A percentile compares a stretch with the other conserved stretches of the same genome.
phyloP scores from a whole-genome alignment of 2,329 filamentous ascomycete species.

The Aspergillus transmontanensis region DNA sequence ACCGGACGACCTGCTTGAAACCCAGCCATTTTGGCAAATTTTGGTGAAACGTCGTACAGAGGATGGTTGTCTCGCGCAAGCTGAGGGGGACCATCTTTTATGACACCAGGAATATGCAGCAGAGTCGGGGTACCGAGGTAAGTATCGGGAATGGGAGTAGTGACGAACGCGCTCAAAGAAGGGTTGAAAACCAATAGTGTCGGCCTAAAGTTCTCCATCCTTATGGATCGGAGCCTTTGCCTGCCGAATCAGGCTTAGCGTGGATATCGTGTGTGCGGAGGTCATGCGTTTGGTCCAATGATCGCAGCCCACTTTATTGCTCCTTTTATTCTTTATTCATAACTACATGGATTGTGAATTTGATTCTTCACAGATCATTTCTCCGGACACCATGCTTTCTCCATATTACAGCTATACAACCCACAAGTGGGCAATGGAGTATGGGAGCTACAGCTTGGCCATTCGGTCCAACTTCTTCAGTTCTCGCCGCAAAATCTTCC shows the following conservation, averaged over 20 bases:
- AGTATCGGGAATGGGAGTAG: neutral
- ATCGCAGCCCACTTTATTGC: neutral
- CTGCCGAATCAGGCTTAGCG: neutral
- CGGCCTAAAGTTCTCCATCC: neutral
- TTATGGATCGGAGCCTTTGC: neutral
- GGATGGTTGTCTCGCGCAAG: neutral
- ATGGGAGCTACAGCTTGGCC: slow-evolving; percentile 54
- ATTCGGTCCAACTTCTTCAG: slow-evolving; percentile 33
- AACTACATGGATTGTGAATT: neutral
- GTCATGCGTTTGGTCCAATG: neutral
- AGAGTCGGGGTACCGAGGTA: neutral
- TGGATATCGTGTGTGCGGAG: neutral
- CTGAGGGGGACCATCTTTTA: neutral
- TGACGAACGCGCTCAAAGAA: neutral
- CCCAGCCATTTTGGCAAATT: neutral
- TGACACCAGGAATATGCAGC: neutral
- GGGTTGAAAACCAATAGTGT: neutral
- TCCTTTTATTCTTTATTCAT: neutral
- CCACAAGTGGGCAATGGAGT: slow-evolving; percentile 34
- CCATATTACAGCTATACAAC: neutral
- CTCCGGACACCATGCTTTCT: neutral
- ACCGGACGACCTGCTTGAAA: slow-evolving; percentile 14
- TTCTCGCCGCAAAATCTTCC: too few species aligned
- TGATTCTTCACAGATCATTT: neutral
- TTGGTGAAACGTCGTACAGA: neutral